These are phyloP conservation scores for Symbiodinium pilosum DNA, from an alignment of 73 alveolate species.

Conservation along the genomic window DNA sequence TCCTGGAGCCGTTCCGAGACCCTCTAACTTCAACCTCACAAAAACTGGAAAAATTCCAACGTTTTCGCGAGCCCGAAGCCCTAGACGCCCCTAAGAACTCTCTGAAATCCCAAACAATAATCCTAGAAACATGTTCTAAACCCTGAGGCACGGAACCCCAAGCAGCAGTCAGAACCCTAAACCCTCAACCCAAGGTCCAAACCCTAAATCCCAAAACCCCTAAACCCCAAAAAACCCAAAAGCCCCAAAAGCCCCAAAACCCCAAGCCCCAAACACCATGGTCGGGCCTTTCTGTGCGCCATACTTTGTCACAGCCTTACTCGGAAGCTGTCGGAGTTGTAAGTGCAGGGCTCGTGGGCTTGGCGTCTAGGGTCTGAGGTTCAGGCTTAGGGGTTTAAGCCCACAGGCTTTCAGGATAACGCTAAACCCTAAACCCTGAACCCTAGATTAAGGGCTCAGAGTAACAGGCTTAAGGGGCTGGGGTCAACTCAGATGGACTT, in stretches of 20 bases:
- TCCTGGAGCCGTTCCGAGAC: too few species aligned
- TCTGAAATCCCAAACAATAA: background rate
- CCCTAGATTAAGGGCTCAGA: too few species aligned
- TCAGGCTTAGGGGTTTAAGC: too few species aligned
- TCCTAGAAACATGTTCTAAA: background rate
- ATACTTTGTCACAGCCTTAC: slow-evolving; percentile 55
- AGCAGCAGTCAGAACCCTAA: background rate
- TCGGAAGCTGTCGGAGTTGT: background rate
- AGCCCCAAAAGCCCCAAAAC: background rate
- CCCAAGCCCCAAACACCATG: background rate
- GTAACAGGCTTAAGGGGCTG: too few species aligned
- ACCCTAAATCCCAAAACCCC: background rate
- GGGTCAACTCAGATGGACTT: too few species aligned
- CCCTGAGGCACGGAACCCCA: too few species aligned
- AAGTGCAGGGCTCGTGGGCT: background rate
- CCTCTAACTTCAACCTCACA: too few species aligned
- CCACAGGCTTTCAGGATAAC: too few species aligned
- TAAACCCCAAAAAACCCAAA: background rate
- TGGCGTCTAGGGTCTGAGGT: background rate
- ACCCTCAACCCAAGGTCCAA: background rate
- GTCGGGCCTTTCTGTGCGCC: slow-evolving; percentile 93
- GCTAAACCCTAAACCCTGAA: too few species aligned
- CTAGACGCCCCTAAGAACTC: background rate
- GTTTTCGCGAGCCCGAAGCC: too few species aligned
- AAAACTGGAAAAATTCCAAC: too few species aligned